Percentiles rank a stretch among this genome's conserved stretches.
phyloP scores from a whole-genome alignment of 768 basidiomycete species.

The Boletus edulis region DNA sequence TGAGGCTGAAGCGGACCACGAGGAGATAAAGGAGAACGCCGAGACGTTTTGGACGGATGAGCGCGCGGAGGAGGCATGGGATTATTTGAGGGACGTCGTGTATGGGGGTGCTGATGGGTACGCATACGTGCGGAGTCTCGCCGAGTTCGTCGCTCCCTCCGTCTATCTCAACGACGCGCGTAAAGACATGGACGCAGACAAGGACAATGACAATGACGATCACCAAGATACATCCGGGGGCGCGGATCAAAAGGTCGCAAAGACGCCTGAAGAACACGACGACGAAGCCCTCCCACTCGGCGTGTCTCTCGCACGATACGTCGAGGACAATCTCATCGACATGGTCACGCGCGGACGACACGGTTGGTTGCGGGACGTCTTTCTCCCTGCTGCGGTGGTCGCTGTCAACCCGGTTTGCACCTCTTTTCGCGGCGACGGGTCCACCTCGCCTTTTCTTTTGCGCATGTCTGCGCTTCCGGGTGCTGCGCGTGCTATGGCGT shows the following conservation, averaged over 20 bases:
- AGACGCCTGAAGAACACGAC: background rate
- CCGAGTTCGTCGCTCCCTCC: constrained; percentile 57
- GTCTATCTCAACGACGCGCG: constrained; percentile 2
- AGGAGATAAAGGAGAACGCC: constrained; percentile 5
- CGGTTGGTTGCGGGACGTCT: constrained; percentile 31
- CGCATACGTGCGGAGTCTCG: constrained; percentile 74
- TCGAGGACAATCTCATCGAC: constrained; percentile 40
- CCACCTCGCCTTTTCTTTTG: constrained; percentile 4
- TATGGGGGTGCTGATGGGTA: constrained; percentile 77
- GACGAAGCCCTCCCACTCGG: constrained; percentile 20
- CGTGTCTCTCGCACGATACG: constrained; percentile 38
- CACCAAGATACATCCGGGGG: background rate
- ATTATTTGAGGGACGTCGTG: constrained; percentile 69
- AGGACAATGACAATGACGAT: background rate
- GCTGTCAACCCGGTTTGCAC: background rate
- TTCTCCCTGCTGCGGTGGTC: constrained; percentile 3
- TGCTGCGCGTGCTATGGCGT: constrained; percentile 1
- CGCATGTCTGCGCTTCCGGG: constrained; percentile 15
- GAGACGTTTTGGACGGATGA: constrained; percentile 48
- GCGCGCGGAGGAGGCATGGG: constrained; percentile 54
- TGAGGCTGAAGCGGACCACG: constrained; percentile 11
- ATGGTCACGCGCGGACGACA: constrained; percentile 42
- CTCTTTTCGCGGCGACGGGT: background rate
- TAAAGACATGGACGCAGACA: background rate
- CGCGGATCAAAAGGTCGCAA: background rate